Percentiles rank a stretch among this genome's conserved stretches.
Conservation (phyloP, 257 asterid species). For the Dorcoceras hygrometricum region DNA sequence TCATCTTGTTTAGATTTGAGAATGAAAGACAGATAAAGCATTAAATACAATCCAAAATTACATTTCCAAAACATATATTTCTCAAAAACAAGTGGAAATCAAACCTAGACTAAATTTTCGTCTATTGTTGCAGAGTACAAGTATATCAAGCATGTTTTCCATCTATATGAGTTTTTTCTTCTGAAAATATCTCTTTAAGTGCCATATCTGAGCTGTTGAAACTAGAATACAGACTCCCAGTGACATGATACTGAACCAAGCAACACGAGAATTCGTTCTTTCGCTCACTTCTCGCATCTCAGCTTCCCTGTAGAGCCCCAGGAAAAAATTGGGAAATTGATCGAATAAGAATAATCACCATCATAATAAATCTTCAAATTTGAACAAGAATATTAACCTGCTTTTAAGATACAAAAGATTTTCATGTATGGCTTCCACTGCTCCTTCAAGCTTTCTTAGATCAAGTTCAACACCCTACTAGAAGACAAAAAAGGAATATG, state of each 20-base stretch:
- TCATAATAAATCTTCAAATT: constrained; percentile 1
- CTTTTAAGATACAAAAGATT: constrained; percentile 64
- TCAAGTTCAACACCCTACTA: constrained; percentile 87
- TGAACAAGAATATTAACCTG: constrained; percentile 44
- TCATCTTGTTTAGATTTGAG: too few relatives aligned
- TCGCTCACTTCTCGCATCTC: constrained; percentile 73
- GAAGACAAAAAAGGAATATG: constrained; percentile 25
- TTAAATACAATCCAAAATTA: background rate
- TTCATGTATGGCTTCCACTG: constrained; percentile 81
- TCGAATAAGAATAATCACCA: constrained; percentile 14
- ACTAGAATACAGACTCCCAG: constrained; percentile 61
- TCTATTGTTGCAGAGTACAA: constrained; percentile 24
- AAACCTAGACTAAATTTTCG: constrained; percentile 10
- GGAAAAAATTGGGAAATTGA: constrained; percentile 8
- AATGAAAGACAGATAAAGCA: too few relatives aligned
- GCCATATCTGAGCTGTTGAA: constrained; percentile 51
- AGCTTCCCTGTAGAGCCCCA: constrained; percentile 54
- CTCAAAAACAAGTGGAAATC: constrained; percentile 15
- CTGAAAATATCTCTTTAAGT: constrained; percentile 69
- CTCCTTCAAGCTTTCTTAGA: constrained; percentile 87
- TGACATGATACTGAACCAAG: constrained; percentile 77
- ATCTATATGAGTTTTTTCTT: constrained; percentile 83
- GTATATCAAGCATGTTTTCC: constrained; percentile 15
- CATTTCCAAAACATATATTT: background rate
- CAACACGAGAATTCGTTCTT: constrained; percentile 64